Evolutionary conservation across 441 rosid species (phyloP).

Genomic region (Jatropha multifida): DNA sequence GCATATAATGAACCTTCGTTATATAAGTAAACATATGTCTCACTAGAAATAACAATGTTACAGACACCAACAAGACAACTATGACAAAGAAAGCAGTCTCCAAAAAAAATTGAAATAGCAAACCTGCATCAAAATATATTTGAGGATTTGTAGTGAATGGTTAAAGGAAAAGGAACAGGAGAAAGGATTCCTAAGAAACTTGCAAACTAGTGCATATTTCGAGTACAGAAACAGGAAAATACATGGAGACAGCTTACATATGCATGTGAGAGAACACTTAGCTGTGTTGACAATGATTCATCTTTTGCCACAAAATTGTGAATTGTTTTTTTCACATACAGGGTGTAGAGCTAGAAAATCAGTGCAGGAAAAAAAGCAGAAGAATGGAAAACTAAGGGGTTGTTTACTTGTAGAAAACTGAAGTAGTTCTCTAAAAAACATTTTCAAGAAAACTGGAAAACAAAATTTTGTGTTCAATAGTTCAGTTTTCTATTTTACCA

Average conservation of each 20-base stretch:
- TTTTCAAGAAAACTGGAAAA: too few relatives aligned
- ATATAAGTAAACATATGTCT: not conserved
- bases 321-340: not conserved
- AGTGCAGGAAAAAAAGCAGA: too few relatives aligned
- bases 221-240: not conserved
- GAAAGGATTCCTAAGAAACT: not conserved
- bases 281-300: not conserved
- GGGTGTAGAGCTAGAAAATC: too few relatives aligned
- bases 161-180: not conserved
- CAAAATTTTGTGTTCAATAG: too few relatives aligned
- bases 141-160: not conserved
- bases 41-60: not conserved
- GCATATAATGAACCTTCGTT: not conserved
- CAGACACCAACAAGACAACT: not conserved
- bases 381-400: too few relatives aligned
- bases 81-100: not conserved
- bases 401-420: too few relatives aligned
- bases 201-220: not conserved
- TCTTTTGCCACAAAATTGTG: not conserved
- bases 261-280: not conserved
- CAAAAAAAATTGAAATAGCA: not conserved
- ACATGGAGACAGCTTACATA: not conserved
- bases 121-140: not conserved
- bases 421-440: too few relatives aligned
- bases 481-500: too few relatives aligned